These are phyloP conservation scores for Vanderwaltozyma verrucispora DNA, from an alignment of 805 yeast species.

Conservation along the genomic window DNA sequence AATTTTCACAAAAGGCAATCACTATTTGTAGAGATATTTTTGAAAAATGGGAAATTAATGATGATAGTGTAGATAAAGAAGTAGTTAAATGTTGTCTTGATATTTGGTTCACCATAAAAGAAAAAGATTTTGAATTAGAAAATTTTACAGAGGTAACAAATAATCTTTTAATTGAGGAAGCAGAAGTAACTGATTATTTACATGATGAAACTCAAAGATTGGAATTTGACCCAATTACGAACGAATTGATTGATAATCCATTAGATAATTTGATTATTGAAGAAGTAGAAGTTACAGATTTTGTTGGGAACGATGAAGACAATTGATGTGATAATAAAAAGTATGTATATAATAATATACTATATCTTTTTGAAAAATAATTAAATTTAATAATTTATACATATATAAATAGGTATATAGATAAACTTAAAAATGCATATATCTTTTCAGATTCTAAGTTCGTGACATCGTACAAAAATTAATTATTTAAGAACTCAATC, in stretches of 20 bases:
- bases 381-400: too few relatives aligned
- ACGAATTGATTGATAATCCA: constrained; percentile 5
- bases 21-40: constrained; percentile 2
- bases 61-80: constrained; percentile 2
- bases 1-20: neutral
- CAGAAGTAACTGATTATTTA: constrained; percentile 2
- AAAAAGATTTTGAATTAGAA: constrained; percentile 6
- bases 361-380: too few relatives aligned
- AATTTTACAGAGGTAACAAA: constrained; percentile 1
- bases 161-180: constrained; percentile 7
- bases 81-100: constrained; percentile 9
- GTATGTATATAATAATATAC: too few relatives aligned
- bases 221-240: constrained; percentile 9
- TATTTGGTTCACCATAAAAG: constrained; percentile 10
- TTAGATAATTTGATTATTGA: constrained; percentile 16
- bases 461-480: neutral
- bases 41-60: constrained; percentile 5
- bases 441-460: too few relatives aligned
- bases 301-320: constrained; percentile 1
- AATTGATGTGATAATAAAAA: too few relatives aligned
- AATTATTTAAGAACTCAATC: neutral
- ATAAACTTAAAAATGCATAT: too few relatives aligned
- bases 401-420: too few relatives aligned
- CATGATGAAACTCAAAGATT: neutral
- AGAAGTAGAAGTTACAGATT: constrained; percentile 20